phyloP scores from a whole-genome alignment of 176 grass and related monocot species.

The Zea luxurians region DNA sequence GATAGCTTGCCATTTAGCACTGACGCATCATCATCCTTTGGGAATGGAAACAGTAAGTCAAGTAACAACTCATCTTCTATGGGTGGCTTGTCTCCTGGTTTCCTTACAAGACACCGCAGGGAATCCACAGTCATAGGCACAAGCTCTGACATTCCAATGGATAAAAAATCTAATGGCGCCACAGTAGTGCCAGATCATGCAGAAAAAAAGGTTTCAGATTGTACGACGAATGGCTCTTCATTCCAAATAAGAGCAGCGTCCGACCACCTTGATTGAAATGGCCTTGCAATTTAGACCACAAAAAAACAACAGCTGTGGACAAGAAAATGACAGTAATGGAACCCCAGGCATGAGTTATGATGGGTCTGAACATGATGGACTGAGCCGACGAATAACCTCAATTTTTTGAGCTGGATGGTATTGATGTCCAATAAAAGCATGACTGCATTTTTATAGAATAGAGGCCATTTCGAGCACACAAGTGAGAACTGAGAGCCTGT shows the following conservation, averaged over 20 bases:
- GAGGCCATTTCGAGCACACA: background rate
- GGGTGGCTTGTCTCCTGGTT: slow-evolving; percentile 33
- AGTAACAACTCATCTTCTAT: slow-evolving; percentile 23
- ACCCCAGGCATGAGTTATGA: background rate
- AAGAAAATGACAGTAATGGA: slow-evolving; percentile 31
- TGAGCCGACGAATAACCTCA: slow-evolving; percentile 35
- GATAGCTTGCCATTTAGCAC: slow-evolving; percentile 33
- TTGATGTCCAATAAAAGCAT: slow-evolving; percentile 48
- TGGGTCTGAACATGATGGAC: slow-evolving; percentile 39
- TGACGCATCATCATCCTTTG: slow-evolving; percentile 36
- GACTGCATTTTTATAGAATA: slow-evolving; percentile 12
- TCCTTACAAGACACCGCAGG: slow-evolving; percentile 17
- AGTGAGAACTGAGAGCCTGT: slow-evolving; percentile 20
- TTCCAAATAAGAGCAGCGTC: slow-evolving; percentile 17
- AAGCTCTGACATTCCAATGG: slow-evolving; percentile 13
- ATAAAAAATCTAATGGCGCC: slow-evolving; percentile 23
- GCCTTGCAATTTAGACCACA: slow-evolving; percentile 13
- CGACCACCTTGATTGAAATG: slow-evolving; percentile 30
- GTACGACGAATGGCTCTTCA: slow-evolving; percentile 9
- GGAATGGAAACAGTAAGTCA: slow-evolving; percentile 33
- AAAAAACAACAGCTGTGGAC: slow-evolving; percentile 28
- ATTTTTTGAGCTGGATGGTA: slow-evolving; percentile 35
- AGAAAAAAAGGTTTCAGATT: slow-evolving; percentile 38
- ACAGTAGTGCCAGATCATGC: slow-evolving; percentile 25
- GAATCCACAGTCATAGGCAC: slow-evolving; percentile 7